These are phyloP conservation scores for Ajuga chamaepitys DNA, from an alignment of 257 asterid species.

Conservation along the genomic window DNA sequence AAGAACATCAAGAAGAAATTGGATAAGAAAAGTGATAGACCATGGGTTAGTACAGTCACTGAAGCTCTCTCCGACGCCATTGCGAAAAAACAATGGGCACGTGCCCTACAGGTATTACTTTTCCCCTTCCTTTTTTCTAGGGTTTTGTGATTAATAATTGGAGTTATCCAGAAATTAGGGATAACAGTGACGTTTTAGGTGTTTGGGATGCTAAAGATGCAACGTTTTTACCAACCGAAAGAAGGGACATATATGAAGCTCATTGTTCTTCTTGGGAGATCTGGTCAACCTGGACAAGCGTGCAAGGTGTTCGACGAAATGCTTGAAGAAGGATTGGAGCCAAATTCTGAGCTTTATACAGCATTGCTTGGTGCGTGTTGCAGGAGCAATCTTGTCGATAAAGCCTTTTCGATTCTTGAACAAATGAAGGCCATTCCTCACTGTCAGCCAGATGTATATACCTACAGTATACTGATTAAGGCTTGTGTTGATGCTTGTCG, in stretches of 20 bases:
- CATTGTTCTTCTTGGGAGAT: constrained; percentile 79
- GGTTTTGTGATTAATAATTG: too few species aligned
- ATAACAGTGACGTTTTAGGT: constrained; percentile 32
- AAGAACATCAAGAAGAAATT: constrained; percentile 69
- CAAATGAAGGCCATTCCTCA: constrained; percentile 60
- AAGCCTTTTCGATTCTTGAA: constrained; percentile 56
- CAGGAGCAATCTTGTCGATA: constrained; percentile 62
- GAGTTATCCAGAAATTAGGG: not conserved
- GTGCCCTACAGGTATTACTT: constrained; percentile 59
- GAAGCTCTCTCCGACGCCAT: constrained; percentile 69
- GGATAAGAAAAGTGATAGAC: constrained; percentile 40
- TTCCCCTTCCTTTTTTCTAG: too few species aligned
- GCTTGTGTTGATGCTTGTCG: constrained; percentile 65
- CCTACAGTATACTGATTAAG: constrained; percentile 72
- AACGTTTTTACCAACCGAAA: constrained; percentile 75
- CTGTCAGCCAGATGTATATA: constrained; percentile 88
- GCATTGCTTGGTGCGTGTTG: constrained; percentile 71
- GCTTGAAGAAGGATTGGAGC: constrained; percentile 66
- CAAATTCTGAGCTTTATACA: constrained; percentile 75
- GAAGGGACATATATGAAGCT: constrained; percentile 92
- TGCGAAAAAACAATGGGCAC: constrained; percentile 59
- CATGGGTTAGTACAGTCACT: constrained; percentile 77
- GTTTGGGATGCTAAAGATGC: constrained; percentile 76
- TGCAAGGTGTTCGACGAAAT: constrained; percentile 66
- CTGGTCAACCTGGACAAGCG: constrained; percentile 81